Evolutionary conservation across 768 basidiomycete genomes (phyloP).

Genomic region (Termitomyces sp.): DNA sequence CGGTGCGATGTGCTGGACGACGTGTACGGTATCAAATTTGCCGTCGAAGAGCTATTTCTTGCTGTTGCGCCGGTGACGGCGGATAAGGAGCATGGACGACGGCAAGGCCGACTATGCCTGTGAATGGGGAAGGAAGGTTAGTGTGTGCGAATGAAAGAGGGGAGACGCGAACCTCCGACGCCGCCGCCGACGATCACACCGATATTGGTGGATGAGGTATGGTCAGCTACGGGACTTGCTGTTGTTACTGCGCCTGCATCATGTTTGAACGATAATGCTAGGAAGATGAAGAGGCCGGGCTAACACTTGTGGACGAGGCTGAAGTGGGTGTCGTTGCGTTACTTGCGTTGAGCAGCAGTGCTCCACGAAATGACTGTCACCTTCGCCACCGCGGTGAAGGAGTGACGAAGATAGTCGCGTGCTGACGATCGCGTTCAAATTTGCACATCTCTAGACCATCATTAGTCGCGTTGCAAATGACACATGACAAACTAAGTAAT

Average conservation of each 20-base stretch:
- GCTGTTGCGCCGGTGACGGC: conserved; percentile 18
- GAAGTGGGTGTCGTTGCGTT: background rate
- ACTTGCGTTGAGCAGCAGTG: background rate
- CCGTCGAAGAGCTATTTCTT: conserved; percentile 29
- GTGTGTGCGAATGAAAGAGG: background rate
- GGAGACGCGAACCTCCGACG: conserved; percentile 35
- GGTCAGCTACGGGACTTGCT: background rate
- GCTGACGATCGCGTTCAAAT: no score
- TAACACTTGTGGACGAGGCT: background rate
- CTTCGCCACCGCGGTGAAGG: no score
- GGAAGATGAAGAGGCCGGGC: background rate
- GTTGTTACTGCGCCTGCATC: conserved; percentile 15
- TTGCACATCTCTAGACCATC: no score
- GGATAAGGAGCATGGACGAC: conserved; percentile 23
- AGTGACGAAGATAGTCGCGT: no score
- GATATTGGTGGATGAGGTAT: conserved; percentile 17
- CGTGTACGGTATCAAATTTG: conserved; percentile 32
- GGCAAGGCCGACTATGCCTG: conserved; percentile 26
- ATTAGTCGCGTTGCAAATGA: no score
- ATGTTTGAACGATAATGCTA: conserved; percentile 7
- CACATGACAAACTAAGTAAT: no score
- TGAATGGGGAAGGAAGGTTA: background rate
- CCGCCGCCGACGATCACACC: conserved; percentile 49
- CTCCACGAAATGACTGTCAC: no score
- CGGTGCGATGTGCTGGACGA: conserved; percentile 8